Evolutionary conservation across 495 filamentous ascomycete genomes (phyloP).

Genomic region (Clohesyomyces aquaticus): DNA sequence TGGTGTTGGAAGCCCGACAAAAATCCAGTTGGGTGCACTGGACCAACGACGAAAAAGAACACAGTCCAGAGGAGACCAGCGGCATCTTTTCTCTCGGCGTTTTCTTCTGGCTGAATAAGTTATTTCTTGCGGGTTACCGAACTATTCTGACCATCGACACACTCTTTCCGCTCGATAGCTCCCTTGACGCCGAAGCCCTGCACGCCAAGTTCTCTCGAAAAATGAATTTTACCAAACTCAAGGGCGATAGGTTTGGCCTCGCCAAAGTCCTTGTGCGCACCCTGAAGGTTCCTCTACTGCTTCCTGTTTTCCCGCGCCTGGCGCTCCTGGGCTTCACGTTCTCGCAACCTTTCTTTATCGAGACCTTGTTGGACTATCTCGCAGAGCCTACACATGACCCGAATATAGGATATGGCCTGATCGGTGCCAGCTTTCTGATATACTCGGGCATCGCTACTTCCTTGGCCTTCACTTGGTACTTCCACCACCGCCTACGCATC

Average conservation of each 20-base stretch:
- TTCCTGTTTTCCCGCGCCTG: conserved; percentile 14
- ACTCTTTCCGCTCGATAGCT: conserved; percentile 16
- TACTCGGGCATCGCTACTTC: conserved; percentile 27
- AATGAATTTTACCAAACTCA: conserved; percentile 5
- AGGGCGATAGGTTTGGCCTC: conserved; percentile 15
- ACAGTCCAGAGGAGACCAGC: conserved; percentile 27
- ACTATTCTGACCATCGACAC: conserved; percentile 17
- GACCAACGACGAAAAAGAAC: conserved; percentile 14
- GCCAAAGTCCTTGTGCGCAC: conserved; percentile 17
- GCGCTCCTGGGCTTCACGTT: conserved; percentile 15
- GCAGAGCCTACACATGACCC: conserved; percentile 6
- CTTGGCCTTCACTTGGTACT: conserved; percentile 19
- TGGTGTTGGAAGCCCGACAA: conserved; percentile 23
- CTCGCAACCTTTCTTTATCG: conserved; percentile 20
- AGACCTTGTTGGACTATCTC: conserved; percentile 15
- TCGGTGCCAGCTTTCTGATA: conserved; percentile 19
- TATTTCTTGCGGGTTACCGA: conserved; percentile 16
- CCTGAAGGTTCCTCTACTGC: conserved; percentile 16
- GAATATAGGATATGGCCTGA: conserved; percentile 18
- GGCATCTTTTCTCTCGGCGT: conserved; percentile 19
- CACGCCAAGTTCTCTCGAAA: conserved; percentile 14
- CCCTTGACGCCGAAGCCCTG: conserved; percentile 4
- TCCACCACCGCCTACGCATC: conserved; percentile 20
- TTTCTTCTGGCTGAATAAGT: conserved; percentile 27
- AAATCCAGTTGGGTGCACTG: conserved; percentile 22